phyloP scores from a whole-genome alignment of 352 stramenopile genomes.

The Phytophthora rubi region DNA sequence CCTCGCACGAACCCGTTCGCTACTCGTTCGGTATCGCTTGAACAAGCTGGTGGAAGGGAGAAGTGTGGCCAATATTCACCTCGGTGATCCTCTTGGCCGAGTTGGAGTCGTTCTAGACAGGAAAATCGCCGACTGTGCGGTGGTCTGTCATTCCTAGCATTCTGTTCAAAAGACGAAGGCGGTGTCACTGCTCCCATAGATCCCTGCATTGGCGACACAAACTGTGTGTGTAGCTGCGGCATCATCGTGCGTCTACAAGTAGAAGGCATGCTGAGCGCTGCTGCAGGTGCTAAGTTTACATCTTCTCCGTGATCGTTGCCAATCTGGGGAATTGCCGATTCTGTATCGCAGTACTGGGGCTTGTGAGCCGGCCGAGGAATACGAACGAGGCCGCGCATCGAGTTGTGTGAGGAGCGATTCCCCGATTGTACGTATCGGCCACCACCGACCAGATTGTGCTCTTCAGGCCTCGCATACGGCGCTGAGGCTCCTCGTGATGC shows the following conservation, averaged over 20 bases:
- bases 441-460: slow-evolving; percentile 29
- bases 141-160: not conserved
- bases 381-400: slow-evolving; percentile 2
- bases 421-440: slow-evolving; percentile 54
- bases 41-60: not conserved
- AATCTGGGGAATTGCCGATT: not conserved
- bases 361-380: slow-evolving; percentile 19
- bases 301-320: not conserved
- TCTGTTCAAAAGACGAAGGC: not conserved
- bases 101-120: not conserved
- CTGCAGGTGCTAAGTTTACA: not conserved
- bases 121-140: not conserved
- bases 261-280: not conserved
- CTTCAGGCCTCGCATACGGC: slow-evolving; percentile 4
- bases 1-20: not conserved
- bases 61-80: not conserved
- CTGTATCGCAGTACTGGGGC: not conserved
- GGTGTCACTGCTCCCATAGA: not conserved
- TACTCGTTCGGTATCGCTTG: not conserved
- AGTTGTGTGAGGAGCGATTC: slow-evolving; percentile 29
- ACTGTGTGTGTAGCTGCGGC: not conserved
- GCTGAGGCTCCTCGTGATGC: not conserved
- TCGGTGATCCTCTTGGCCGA: not conserved
- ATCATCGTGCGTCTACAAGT: not conserved
- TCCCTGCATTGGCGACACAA: not conserved